These are phyloP conservation scores for Eimeria tenella DNA, from an alignment of 169 alveolate genomes.

Conservation along the genomic window DNA sequence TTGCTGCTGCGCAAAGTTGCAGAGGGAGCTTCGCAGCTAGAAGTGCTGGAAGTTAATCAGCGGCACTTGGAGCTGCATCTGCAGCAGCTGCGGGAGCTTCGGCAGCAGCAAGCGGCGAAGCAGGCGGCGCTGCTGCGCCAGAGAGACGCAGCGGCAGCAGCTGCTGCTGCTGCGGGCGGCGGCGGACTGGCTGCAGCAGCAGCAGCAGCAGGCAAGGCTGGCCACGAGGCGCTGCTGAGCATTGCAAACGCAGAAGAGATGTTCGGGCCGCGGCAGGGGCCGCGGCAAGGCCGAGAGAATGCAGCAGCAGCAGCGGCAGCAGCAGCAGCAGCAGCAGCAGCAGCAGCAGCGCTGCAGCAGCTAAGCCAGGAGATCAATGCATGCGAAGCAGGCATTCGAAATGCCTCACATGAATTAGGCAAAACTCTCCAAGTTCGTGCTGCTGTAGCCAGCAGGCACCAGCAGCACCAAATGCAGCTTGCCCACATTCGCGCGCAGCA, in stretches of 20 bases:
- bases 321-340: constrained; percentile 15
- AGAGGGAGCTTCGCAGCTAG: constrained; percentile 21
- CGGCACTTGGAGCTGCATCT: constrained; percentile 29
- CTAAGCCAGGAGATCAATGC: constrained; percentile 3
- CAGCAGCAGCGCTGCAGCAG: neutral
- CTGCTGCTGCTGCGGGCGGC: constrained; percentile 6
- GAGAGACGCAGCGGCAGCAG: constrained; percentile 17
- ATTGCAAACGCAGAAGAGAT: constrained; percentile 29
- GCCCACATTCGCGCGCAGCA: constrained; percentile 5
- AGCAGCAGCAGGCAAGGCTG: neutral
- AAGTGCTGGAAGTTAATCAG: constrained; percentile 7
- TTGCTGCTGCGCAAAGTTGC: neutral
- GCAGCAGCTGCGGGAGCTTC: constrained; percentile 29
- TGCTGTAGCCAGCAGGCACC: constrained; percentile 21
- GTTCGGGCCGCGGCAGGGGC: neutral
- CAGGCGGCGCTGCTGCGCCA: constrained; percentile 22
- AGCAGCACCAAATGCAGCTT: constrained; percentile 25
- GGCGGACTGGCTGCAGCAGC: neutral
- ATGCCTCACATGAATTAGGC: neutral
- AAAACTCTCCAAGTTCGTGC: constrained; percentile 1
- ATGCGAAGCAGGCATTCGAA: constrained; percentile 38
- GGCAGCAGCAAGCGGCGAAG: neutral
- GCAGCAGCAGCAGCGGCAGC: constrained; percentile 2
- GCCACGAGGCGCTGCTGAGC: neutral
- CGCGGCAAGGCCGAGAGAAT: neutral